A percentile compares a stretch with the other conserved stretches of the same genome.
Conservation (phyloP, 768 basidiomycete species). For the Pisolithus tinctorius region DNA sequence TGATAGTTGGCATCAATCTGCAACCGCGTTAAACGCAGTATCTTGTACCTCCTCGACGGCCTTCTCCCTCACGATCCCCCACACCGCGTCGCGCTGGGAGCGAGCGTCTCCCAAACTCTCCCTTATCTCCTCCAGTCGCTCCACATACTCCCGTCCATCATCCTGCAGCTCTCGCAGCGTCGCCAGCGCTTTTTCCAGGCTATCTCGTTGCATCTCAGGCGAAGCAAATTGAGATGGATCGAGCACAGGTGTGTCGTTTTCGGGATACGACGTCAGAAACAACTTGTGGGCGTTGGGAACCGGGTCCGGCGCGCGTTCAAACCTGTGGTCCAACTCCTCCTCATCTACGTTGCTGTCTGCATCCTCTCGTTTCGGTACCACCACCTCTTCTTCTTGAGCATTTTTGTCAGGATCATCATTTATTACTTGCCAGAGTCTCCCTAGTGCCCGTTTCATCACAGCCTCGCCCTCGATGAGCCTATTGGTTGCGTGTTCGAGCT, state of each 20-base stretch:
- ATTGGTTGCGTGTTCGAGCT: slow-evolving; percentile 77
- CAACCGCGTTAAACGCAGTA: slow-evolving; percentile 36
- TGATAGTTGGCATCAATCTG: slow-evolving; percentile 14
- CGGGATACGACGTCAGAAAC: slow-evolving; percentile 49
- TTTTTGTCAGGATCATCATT: slow-evolving; percentile 55
- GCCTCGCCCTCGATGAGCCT: slow-evolving; percentile 81
- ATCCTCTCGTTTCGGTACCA: slow-evolving; percentile 64
- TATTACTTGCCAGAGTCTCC: slow-evolving; percentile 76
- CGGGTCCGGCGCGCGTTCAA: slow-evolving; percentile 60
- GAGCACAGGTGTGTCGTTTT: slow-evolving; percentile 38
- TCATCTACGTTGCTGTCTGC: slow-evolving; percentile 48
- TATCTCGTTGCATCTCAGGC: slow-evolving; percentile 61
- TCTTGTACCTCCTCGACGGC: slow-evolving; percentile 74
- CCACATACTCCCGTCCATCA: slow-evolving; percentile 81
- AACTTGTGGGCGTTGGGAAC: slow-evolving; percentile 60
- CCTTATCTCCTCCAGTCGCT: slow-evolving; percentile 76
- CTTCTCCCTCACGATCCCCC: slow-evolving; percentile 69
- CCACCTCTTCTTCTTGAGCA: slow-evolving; percentile 32
- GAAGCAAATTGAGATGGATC: slow-evolving; percentile 61
- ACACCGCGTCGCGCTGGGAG: slow-evolving; percentile 64
- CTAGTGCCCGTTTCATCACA: slow-evolving; percentile 63
- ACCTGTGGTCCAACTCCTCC: slow-evolving; percentile 34
- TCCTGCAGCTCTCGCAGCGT: slow-evolving; percentile 76
- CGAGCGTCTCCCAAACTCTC: slow-evolving; percentile 73
- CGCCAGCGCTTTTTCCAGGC: slow-evolving; percentile 67